phyloP scores from a whole-genome alignment of 176 grass and related monocot genomes.

The Puya raimondii region DNA sequence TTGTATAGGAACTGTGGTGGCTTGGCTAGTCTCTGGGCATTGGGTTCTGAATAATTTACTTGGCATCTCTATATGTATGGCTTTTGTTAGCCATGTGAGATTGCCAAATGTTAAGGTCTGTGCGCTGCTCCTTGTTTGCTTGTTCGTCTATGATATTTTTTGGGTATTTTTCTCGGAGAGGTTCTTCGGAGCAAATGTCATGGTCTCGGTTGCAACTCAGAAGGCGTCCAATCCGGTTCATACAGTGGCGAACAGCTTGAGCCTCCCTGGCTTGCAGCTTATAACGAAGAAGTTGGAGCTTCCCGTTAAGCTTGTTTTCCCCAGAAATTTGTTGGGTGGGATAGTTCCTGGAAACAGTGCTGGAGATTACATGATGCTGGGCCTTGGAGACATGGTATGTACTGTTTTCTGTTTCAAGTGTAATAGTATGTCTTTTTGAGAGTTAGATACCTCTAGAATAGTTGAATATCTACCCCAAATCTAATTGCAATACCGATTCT shows the following conservation, averaged over 20 bases:
- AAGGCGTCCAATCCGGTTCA: slow-evolving; percentile 97
- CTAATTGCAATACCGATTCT: no score
- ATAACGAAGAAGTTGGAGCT: slow-evolving; percentile 95
- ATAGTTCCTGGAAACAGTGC: slow-evolving; percentile 58
- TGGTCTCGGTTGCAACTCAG: slow-evolving; percentile 97
- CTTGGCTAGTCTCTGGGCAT: slow-evolving; percentile 85
- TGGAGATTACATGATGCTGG: slow-evolving; percentile 94
- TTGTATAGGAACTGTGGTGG: slow-evolving; percentile 43
- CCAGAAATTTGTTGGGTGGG: slow-evolving; percentile 84
- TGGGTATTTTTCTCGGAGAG: slow-evolving; percentile 99
- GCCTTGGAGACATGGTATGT: slow-evolving; percentile 97
- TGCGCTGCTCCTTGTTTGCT: slow-evolving; percentile 62
- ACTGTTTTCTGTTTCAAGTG: neutral
- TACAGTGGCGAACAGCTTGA: slow-evolving; percentile 77
- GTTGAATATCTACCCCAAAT: no score
- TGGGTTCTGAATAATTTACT: slow-evolving; percentile 88
- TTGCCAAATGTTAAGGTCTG: slow-evolving; percentile 98
- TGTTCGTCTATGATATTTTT: slow-evolving; percentile 94
- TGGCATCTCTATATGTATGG: slow-evolving; percentile 84
- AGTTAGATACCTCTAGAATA: neutral
- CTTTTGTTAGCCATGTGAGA: slow-evolving; percentile 94
- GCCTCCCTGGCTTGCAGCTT: slow-evolving; percentile 69
- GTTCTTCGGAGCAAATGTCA: slow-evolving; percentile 96
- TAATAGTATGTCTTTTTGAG: no score
- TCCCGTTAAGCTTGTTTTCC: slow-evolving; percentile 91